Conservation (phyloP, 202 grass and related monocot genomes). For the Musa balbisiana region DNA sequence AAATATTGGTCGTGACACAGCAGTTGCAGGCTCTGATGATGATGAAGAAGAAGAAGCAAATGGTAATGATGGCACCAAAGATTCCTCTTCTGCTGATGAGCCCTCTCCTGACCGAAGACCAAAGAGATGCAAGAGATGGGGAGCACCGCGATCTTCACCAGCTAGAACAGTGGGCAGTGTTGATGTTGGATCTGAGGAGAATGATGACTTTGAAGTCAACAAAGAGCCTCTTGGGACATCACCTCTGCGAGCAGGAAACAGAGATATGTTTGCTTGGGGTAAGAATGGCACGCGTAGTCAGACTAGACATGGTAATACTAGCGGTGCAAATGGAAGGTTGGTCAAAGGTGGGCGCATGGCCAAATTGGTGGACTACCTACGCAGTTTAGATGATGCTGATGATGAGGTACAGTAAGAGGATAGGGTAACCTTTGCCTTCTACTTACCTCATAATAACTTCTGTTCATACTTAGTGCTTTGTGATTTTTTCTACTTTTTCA, state of each 20-base stretch:
- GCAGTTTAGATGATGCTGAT: constrained; percentile 54
- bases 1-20: constrained; percentile 29
- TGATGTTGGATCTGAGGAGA: constrained; percentile 48
- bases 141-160: constrained; percentile 38
- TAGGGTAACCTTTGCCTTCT: neutral
- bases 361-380: constrained; percentile 79
- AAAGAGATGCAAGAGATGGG: constrained; percentile 52
- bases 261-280: constrained; percentile 84
- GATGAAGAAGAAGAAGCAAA: constrained; percentile 60
- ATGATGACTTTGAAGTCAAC: constrained; percentile 34
- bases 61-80: constrained; percentile 49
- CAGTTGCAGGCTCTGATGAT: constrained; percentile 45
- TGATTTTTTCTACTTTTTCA: constrained; percentile 24
- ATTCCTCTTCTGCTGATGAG: constrained; percentile 71
- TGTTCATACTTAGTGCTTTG: constrained; percentile 20
- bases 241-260: constrained; percentile 51
- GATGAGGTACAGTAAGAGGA: constrained; percentile 56
- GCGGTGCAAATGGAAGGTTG: constrained; percentile 54
- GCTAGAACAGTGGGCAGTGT: constrained; percentile 39
- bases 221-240: constrained; percentile 56
- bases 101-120: constrained; percentile 55
- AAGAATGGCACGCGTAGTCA: constrained; percentile 93
- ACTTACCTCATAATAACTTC: neutral
- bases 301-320: constrained; percentile 51
- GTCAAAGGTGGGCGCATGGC: constrained; percentile 53